A percentile compares a stretch with the other conserved stretches of the same genome.
These are phyloP conservation scores for Themeda triandra DNA, from an alignment of 176 grass and related monocot genomes.

Conservation along the genomic window DNA sequence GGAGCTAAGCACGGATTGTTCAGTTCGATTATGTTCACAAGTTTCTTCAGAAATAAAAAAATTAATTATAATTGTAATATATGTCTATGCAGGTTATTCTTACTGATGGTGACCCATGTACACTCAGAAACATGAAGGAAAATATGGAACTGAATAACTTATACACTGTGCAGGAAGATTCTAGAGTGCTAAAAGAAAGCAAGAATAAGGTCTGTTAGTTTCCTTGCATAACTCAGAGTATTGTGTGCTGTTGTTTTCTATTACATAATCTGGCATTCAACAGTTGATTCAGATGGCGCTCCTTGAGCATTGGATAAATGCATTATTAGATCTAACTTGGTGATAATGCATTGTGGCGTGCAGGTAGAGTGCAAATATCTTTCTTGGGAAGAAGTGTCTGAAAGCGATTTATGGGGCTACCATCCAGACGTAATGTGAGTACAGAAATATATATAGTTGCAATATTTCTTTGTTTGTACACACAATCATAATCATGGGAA, in stretches of 20 bases:
- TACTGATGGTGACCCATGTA: constrained; percentile 74
- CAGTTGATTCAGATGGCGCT: not conserved
- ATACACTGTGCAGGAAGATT: constrained; percentile 10
- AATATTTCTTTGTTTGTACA: constrained; percentile 5
- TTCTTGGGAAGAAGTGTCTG: constrained; percentile 77
- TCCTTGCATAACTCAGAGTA: not conserved
- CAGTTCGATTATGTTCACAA: not conserved
- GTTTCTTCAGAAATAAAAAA: not conserved
- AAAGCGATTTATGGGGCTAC: constrained; percentile 44
- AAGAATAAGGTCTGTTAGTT: constrained; percentile 37
- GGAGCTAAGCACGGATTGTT: not conserved
- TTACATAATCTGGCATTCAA: not conserved
- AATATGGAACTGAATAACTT: constrained; percentile 75
- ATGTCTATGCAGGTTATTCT: constrained; percentile 67
- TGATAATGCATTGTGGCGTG: not conserved
- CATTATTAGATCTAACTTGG: not conserved
- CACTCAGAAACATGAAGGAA: constrained; percentile 75
- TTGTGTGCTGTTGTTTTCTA: not conserved
- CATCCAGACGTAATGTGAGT: constrained; percentile 71
- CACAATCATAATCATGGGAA: not conserved
- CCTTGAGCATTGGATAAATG: not conserved
- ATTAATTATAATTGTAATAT: not conserved
- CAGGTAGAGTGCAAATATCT: constrained; percentile 89
- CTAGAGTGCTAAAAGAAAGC: not conserved
- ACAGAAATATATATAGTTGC: not conserved